Conservation (phyloP, 164 flowering plant genomes). For the Magnolia changhungtana region DNA sequence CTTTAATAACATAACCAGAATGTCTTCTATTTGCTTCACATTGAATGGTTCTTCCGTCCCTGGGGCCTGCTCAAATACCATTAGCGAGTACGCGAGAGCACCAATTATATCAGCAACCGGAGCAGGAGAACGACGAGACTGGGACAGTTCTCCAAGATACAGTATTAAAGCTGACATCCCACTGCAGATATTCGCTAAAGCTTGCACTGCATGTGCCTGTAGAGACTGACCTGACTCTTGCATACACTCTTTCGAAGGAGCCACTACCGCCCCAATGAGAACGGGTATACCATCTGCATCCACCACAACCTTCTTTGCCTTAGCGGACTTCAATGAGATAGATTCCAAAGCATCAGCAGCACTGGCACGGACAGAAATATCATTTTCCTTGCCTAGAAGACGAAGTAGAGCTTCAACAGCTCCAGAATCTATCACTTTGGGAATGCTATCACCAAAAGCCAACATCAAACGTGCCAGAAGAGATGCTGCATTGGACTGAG, state of each 20-base stretch:
- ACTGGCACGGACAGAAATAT: constrained; percentile 75
- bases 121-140: constrained; percentile 65
- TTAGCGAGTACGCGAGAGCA: constrained; percentile 83
- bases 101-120: constrained; percentile 89
- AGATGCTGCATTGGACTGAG: constrained; percentile 95
- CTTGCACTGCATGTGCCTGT: constrained; percentile 64
- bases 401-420: constrained; percentile 58
- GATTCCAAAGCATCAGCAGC: constrained; percentile 89
- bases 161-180: constrained; percentile 67
- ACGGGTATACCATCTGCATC: constrained; percentile 61
- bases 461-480: constrained; percentile 73
- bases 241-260: constrained; percentile 92
- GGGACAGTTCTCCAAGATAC: constrained; percentile 75
- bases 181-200: constrained; percentile 77
- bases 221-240: constrained; percentile 59
- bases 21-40: constrained; percentile 53
- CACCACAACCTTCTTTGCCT: constrained; percentile 58
- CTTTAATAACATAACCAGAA: constrained; percentile 54
- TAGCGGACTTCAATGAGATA: constrained; percentile 58
- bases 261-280: constrained; percentile 79
- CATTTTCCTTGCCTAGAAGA: constrained; percentile 60
- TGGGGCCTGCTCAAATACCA: constrained; percentile 55
- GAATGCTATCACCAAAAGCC: constrained; percentile 75
- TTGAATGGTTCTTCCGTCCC: constrained; percentile 46
- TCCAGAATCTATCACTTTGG: constrained; percentile 73